These are phyloP conservation scores for Microdochium nivale DNA, from an alignment of 2,329 filamentous ascomycete species.

Conservation along the genomic window DNA sequence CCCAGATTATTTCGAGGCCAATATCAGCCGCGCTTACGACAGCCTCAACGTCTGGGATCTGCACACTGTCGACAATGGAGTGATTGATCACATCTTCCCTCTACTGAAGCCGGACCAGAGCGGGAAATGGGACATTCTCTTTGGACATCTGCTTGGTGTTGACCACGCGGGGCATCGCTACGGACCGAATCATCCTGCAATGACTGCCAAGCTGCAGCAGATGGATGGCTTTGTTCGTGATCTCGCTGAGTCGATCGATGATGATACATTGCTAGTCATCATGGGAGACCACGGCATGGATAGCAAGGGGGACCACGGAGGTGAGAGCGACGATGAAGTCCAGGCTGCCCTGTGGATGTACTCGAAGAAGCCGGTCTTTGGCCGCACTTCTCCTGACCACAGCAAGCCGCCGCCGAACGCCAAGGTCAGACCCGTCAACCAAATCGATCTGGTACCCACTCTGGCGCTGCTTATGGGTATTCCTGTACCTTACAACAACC, in stretches of 20 bases:
- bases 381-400: constrained; percentile 57
- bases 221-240: constrained; percentile 77
- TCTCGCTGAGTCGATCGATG: constrained; percentile 65
- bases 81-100: constrained; percentile 83
- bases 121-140: constrained; percentile 82
- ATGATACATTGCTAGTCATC: constrained; percentile 80
- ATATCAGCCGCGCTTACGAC: constrained; percentile 83
- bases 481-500: constrained; percentile 92
- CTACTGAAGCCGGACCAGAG: constrained; percentile 58
- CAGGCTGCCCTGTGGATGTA: constrained; percentile 98
- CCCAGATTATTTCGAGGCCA: constrained; percentile 82
- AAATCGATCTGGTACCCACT: constrained; percentile 95
- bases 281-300: constrained; percentile 99
- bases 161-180: constrained; percentile 97
- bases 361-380: constrained; percentile 78
- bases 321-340: constrained; percentile 92
- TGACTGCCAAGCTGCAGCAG: constrained; percentile 82
- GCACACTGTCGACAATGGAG: constrained; percentile 93
- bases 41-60: constrained; percentile 98
- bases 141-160: constrained; percentile 90
- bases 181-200: constrained; percentile 84
- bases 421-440: constrained; percentile 66
- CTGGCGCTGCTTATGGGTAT: constrained; percentile 79
- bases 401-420: constrained; percentile 57
- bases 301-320: constrained; percentile 92